Percentiles rank a stretch among this genome's conserved stretches.
These are phyloP conservation scores for Zoysia japonica DNA, from an alignment of 176 grass and related monocot genomes.

Conservation along the genomic window DNA sequence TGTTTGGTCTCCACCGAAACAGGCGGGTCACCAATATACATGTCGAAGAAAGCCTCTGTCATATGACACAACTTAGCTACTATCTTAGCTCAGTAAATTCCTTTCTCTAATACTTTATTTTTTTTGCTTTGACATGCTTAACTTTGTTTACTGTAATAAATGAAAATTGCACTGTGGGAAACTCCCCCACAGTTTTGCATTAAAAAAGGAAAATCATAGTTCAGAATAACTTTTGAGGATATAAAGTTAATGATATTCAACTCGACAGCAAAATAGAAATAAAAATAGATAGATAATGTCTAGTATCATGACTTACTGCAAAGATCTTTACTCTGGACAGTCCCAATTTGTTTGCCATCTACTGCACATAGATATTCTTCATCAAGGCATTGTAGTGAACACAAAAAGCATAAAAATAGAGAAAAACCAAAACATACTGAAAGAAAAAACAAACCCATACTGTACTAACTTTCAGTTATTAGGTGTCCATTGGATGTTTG, in stretches of 20 bases:
- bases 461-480: conserved; percentile 85
- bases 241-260: neutral
- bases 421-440: neutral
- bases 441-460: neutral
- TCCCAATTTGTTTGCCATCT: conserved; percentile 79
- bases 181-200: neutral
- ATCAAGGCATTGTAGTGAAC: conserved; percentile 9
- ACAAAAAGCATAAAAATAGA: neutral
- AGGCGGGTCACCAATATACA: conserved; percentile 45
- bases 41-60: conserved; percentile 89
- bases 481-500: conserved; percentile 60
- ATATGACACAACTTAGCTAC: neutral
- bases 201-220: neutral
- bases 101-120: neutral
- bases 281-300: neutral
- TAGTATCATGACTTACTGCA: conserved; percentile 72
- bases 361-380: conserved; percentile 55
- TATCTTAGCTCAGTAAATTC: neutral
- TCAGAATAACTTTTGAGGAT: neutral
- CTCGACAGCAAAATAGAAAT: too few relatives aligned
- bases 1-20: conserved; percentile 77
- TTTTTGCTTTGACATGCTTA: neutral
- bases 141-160: neutral
- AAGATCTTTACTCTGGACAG: conserved; percentile 92
- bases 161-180: neutral